Evolutionary conservation across 2,329 filamentous ascomycete genomes (phyloP), one percentile per base, ranked within the genome.

Genomic region (Drechslerella stenobrocha): DNA sequence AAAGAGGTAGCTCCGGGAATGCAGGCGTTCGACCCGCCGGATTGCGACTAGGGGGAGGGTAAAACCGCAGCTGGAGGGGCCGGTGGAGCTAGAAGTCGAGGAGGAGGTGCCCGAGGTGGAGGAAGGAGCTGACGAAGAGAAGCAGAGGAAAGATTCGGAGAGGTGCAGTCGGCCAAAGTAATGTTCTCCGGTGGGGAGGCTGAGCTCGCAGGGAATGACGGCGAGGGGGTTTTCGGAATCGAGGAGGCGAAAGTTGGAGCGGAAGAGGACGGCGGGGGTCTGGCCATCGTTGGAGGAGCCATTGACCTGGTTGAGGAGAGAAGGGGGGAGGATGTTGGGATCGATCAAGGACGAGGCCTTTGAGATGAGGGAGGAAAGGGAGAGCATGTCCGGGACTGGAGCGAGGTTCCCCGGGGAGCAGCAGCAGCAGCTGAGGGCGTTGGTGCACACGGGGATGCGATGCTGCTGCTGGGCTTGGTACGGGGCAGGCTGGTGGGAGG

Each of bases 171-270:
- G 91, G 51, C 93, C 93, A 22, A 87, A 86, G 79, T 98, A 97
- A 75, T 91, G 88, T 78, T 88, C 95, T 72, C 90, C 89, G 70
- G 84, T 85, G 57, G 87, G 86, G 64, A 98, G 88, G 59, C 90
- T 95, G 66, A 98, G 84, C 80, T 98, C 93, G 75, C 93, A 91
- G 69, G 88, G 90, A 78, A 98, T 96, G 80, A 98, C 93, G 79
- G 95, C 90, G 61, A 97, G 83, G 58, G 93, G 93, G 70, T 88
- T 91, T 78, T 98, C 92, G 35, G 89, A 87, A 75, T 90, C 85
- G 45, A 93, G 93, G 30, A 98, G 87, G 72, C 93, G 89, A 80
- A 98, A 98, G 78, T 98, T 93, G 77, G 88, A 87, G 79, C 93
- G 90, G 80, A 97, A 98, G 64, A 97, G 84, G 44, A 51, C 55